Evolutionary conservation across 2,329 filamentous ascomycete genomes (phyloP).

Genomic region (Fusarium scirpi): DNA sequence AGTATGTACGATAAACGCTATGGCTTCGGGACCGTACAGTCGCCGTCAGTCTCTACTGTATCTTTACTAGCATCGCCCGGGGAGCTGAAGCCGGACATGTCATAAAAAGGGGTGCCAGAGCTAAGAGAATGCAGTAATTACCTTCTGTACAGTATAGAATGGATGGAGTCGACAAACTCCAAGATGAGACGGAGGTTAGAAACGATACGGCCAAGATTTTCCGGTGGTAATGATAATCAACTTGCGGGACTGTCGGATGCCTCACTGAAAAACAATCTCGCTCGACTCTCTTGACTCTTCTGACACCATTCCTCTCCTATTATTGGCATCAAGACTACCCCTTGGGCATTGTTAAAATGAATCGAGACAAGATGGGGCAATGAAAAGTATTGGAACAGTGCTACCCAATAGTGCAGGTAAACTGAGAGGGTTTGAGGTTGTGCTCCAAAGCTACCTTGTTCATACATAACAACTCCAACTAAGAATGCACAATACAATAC

Average conservation of each 20-base stretch:
- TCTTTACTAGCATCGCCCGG: slow-evolving; percentile 34
- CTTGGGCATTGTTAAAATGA: slow-evolving; percentile 9
- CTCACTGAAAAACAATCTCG: slow-evolving; percentile 19
- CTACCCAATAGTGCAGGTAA: slow-evolving; percentile 30
- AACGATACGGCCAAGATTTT: slow-evolving; percentile 30
- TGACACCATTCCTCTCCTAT: slow-evolving; percentile 22
- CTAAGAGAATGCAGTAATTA: slow-evolving; percentile 19
- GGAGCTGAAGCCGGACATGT: slow-evolving; percentile 33
- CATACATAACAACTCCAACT: slow-evolving; percentile 7
- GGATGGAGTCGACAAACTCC: slow-evolving; percentile 19
- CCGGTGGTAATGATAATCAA: slow-evolving; percentile 29
- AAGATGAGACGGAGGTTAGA: slow-evolving; percentile 36
- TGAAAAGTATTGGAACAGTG: slow-evolving; percentile 29
- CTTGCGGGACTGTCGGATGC: slow-evolving; percentile 19
- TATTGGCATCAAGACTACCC: neutral
- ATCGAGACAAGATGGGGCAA: neutral
- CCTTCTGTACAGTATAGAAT: neutral
- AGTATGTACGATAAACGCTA: slow-evolving; percentile 3
- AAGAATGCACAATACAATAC: slow-evolving; percentile 10
- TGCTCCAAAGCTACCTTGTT: slow-evolving; percentile 21
- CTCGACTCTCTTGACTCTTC: slow-evolving; percentile 33
- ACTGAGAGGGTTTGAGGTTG: slow-evolving; percentile 23
- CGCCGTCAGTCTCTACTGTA: slow-evolving; percentile 2
- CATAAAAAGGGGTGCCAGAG: slow-evolving; percentile 22
- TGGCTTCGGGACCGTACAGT: slow-evolving; percentile 5